phyloP scores from a whole-genome alignment of 2,329 filamentous ascomycete species.

The Cadophora malorum region DNA sequence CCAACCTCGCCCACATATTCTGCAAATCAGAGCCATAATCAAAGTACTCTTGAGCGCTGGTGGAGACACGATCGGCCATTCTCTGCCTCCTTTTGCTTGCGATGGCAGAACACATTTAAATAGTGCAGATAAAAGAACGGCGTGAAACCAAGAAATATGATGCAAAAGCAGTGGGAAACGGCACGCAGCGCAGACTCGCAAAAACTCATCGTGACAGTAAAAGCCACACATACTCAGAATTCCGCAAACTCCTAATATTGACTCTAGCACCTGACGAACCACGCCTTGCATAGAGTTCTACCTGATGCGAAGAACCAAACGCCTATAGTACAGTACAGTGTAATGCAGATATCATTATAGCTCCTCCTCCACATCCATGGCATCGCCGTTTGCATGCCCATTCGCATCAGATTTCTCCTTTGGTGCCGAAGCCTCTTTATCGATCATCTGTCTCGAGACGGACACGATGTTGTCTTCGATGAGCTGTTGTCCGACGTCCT shows the following conservation, averaged over 20 bases:
- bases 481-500: slow-evolving; percentile 93
- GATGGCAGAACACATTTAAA: too few relatives aligned
- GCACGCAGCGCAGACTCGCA: background rate
- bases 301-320: slow-evolving; percentile 40
- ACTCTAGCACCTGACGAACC: slow-evolving; percentile 30
- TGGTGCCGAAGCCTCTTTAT: slow-evolving; percentile 96
- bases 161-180: too few relatives aligned
- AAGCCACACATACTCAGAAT: background rate
- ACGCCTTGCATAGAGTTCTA: slow-evolving; percentile 31
- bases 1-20: background rate
- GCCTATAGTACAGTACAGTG: slow-evolving; percentile 46
- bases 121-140: background rate
- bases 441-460: slow-evolving; percentile 98
- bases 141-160: background rate
- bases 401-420: slow-evolving; percentile 65
- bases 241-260: slow-evolving; percentile 24
- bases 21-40: background rate
- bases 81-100: background rate
- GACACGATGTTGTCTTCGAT: slow-evolving; percentile 99
- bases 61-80: background rate
- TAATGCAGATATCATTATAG: slow-evolving; percentile 55
- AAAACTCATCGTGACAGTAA: too few relatives aligned
- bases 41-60: background rate
- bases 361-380: slow-evolving; percentile 46
- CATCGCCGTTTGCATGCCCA: slow-evolving; percentile 47